These are phyloP conservation scores for Penicillium sumatraense DNA, from an alignment of 2,329 filamentous ascomycete genomes.

Conservation along the genomic window DNA sequence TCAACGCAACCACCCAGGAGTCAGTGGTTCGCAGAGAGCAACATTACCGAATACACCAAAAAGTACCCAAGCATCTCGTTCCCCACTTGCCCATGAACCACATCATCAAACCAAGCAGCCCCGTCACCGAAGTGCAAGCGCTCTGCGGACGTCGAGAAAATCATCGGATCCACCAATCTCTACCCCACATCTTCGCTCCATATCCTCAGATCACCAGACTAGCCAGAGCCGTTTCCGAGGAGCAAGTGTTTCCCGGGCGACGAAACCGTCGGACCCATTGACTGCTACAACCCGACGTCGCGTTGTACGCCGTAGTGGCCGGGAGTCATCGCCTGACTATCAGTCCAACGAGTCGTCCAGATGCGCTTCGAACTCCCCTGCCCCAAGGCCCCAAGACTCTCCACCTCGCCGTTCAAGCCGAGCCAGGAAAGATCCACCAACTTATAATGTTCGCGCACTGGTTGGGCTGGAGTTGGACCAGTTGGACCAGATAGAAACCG, in stretches of 20 bases:
- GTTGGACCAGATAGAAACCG: background rate
- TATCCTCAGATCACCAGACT: too few relatives aligned
- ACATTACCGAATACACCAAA: too few relatives aligned
- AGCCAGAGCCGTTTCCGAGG: too few relatives aligned
- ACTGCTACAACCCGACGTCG: background rate
- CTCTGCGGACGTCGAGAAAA: too few relatives aligned
- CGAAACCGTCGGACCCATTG: background rate
- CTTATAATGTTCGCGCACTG: slow-evolving; percentile 1
- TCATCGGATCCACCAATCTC: too few relatives aligned
- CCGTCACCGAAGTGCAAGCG: too few relatives aligned
- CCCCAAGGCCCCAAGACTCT: background rate
- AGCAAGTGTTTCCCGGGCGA: background rate
- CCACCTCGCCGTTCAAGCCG: background rate
- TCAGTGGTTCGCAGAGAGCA: background rate
- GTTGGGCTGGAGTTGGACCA: background rate
- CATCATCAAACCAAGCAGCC: too few relatives aligned
- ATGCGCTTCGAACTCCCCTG: background rate
- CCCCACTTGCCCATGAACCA: too few relatives aligned
- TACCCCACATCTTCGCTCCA: too few relatives aligned
- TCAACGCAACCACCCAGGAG: background rate
- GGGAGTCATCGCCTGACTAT: background rate
- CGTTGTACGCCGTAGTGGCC: background rate
- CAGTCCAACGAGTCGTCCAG: background rate
- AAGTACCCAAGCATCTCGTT: too few relatives aligned
- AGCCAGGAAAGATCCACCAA: background rate